Evolutionary conservation across 129 eudicot species (phyloP).

Genomic region (Centaurea solstitialis): DNA sequence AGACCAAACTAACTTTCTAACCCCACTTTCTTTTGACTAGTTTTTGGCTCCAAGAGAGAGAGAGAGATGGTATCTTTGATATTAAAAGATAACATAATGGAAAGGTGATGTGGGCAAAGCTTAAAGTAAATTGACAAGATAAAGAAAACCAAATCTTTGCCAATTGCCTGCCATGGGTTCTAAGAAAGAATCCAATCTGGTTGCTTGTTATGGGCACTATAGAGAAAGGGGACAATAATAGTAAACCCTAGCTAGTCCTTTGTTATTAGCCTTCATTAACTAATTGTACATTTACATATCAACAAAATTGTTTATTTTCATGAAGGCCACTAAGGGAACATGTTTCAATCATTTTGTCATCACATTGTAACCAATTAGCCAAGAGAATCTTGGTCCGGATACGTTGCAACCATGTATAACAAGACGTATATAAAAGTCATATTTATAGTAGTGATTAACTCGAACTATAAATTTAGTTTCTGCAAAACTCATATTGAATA

Average conservation of each 20-base stretch:
- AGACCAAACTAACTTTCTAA: conserved; percentile 26
- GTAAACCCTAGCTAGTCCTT: conserved; percentile 14
- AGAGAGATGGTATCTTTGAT: conserved; percentile 1
- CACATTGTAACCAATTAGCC: conserved; percentile 21
- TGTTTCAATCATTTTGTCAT: conserved; percentile 23
- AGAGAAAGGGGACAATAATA: neutral
- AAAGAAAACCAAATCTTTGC: conserved; percentile 17
- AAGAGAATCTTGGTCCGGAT: conserved; percentile 23
- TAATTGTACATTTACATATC: conserved; percentile 22
- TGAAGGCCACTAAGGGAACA: conserved; percentile 42
- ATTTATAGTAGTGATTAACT: too few species aligned
- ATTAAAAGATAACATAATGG: conserved; percentile 20
- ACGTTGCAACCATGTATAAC: conserved; percentile 1
- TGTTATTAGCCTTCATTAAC: conserved; percentile 14
- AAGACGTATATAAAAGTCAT: too few species aligned
- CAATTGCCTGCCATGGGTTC: conserved; percentile 12
- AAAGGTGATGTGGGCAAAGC: conserved; percentile 10
- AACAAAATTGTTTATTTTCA: conserved; percentile 25
- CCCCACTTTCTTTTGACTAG: conserved; percentile 36
- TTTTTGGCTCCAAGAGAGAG: conserved; percentile 27
- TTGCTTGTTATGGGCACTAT: conserved; percentile 15
- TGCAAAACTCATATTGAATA: neutral
- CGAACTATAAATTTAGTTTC: neutral
- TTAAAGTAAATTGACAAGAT: conserved; percentile 24
- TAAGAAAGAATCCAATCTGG: conserved; percentile 21